Percentiles rank a stretch among this genome's conserved stretches.
phyloP scores from a whole-genome alignment of 208 protist species.

The Trypanosoma platydactyli region DNA sequence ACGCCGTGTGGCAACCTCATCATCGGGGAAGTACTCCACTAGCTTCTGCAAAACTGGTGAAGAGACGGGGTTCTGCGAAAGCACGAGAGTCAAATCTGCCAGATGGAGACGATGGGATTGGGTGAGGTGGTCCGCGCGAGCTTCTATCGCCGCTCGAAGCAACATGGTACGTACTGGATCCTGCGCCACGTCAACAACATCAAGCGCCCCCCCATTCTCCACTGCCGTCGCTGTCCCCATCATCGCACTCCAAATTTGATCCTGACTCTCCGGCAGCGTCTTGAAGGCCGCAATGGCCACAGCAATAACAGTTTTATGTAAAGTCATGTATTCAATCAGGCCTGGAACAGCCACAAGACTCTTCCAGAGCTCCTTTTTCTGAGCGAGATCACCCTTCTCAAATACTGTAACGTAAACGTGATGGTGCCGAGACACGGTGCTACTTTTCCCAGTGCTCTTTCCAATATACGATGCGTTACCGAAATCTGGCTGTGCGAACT shows the following conservation, averaged over 20 bases:
- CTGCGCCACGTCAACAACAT: slow-evolving; percentile 41
- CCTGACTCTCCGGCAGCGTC: slow-evolving; percentile 25
- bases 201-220: slow-evolving; percentile 15
- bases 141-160: slow-evolving; percentile 75
- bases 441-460: not conserved
- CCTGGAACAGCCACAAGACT: slow-evolving; percentile 28
- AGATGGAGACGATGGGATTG: slow-evolving; percentile 27
- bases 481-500: slow-evolving; percentile 78
- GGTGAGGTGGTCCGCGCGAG: slow-evolving; percentile 31
- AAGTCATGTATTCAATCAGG: slow-evolving; percentile 40
- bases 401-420: slow-evolving; percentile 64
- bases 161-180: slow-evolving; percentile 72
- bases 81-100: slow-evolving; percentile 30
- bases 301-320: slow-evolving; percentile 32
- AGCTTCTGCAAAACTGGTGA: slow-evolving; percentile 85
- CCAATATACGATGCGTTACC: slow-evolving; percentile 22
- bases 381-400: slow-evolving; percentile 69
- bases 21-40: slow-evolving; percentile 40
- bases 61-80: slow-evolving; percentile 63
- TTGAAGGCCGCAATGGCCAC: slow-evolving; percentile 36
- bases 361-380: slow-evolving; percentile 63
- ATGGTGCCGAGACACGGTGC: slow-evolving; percentile 33
- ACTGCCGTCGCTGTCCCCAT: not conserved
- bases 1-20: slow-evolving; percentile 7
- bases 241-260: slow-evolving; percentile 13